Evolutionary conservation across 2,329 filamentous ascomycete species (phyloP), one percentile per base, ranked within the genome.

Genomic region (Fusarium liriodendri): DNA sequence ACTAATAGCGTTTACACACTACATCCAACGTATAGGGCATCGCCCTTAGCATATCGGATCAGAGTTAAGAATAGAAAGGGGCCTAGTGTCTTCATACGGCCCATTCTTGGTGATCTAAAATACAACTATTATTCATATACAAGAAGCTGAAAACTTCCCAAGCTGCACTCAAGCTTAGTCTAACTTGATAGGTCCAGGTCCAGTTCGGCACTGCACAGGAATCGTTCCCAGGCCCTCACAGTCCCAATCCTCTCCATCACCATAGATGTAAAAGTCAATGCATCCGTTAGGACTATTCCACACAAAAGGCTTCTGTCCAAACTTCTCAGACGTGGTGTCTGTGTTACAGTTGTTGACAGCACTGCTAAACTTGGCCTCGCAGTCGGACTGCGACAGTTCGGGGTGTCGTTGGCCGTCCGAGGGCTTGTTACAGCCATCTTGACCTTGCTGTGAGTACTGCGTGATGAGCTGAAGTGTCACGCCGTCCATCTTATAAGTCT

Each of bases 211-310:
- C 9, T 58, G 57, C 25, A 69, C 9, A 50, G 63, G 67, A 11
- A 58, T 20, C 7, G 18, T 33, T 2, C 67, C 67, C 6, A 59
- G 25, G 20, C 38, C 58, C 22, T 66, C 57, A 18, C 62, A 62
- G 20, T 47, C 42, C 35, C 58, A 69, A 13, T 62, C 67, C 10
- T 27, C 47, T 6, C 47, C 52, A 35, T 66, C 45, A 11, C 60
- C 61, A 37, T 64, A 58, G 29, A 64, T 59, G 22, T 58, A 64
- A 37, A 62, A 61, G 50, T 58, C 47, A 6, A 62, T 57, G 25
- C 61, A 65, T 18, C 60, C 45, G 27, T 68, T 70, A 14, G 65
- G 62, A 27, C 61, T 62, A 29, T 64, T 67, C 60, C 68, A 59
- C 5, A 60, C 50, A 22, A 62, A 64, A 4, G 64, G 63, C 20